Evolutionary conservation across 495 filamentous ascomycete genomes (phyloP).

Genomic region (Margaritispora aquatica): DNA sequence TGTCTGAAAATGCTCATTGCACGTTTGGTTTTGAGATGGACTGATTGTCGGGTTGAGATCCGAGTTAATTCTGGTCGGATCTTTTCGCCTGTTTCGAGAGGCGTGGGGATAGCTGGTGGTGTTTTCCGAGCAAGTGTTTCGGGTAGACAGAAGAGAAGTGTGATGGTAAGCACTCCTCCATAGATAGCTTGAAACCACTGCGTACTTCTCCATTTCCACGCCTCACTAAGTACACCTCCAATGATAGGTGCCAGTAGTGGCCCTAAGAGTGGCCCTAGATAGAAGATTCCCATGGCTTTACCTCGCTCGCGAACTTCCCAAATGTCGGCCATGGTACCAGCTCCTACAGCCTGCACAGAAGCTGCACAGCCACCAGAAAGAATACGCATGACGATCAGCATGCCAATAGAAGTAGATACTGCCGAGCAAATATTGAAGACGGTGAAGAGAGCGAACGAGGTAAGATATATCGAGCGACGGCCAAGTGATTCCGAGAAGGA

Average conservation of each 20-base stretch:
- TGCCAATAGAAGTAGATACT: conserved; percentile 65
- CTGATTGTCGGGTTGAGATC: conserved; percentile 56
- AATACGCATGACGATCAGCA: conserved; percentile 83
- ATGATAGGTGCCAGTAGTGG: conserved; percentile 83
- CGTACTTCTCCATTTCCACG: conserved; percentile 75
- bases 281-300: conserved; percentile 88
- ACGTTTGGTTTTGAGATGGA: conserved; percentile 46
- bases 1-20: conserved; percentile 52
- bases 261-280: conserved; percentile 80
- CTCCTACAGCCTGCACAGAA: conserved; percentile 86
- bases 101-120: conserved; percentile 6
- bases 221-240: conserved; percentile 67
- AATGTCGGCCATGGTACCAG: conserved; percentile 87
- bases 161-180: conserved; percentile 56
- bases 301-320: conserved; percentile 82
- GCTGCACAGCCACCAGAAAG: conserved; percentile 79
- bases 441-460: conserved; percentile 75
- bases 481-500: conserved; percentile 81
- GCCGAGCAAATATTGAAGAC: conserved; percentile 71
- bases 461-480: conserved; percentile 77
- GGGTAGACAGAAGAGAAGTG: conserved; percentile 63
- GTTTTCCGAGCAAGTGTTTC: conserved; percentile 51
- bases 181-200: conserved; percentile 83
- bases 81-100: conserved; percentile 11
- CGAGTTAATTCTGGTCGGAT: conserved; percentile 38